A percentile compares a stretch with the other conserved stretches of the same genome.
Conservation (phyloP, 805 yeast genomes). For the Jamesozyma gamospora region DNA sequence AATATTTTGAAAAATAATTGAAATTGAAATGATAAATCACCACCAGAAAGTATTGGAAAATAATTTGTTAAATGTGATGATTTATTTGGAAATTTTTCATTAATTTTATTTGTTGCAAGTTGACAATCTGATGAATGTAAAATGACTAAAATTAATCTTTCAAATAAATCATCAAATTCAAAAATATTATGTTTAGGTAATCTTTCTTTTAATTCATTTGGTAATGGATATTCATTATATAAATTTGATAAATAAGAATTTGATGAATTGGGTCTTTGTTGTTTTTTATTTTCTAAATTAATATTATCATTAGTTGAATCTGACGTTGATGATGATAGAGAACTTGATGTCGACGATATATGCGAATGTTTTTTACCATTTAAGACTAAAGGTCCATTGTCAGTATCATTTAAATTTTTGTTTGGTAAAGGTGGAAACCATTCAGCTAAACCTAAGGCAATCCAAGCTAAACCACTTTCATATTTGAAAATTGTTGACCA, state of each 20-base stretch:
- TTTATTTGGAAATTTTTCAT: slow-evolving; percentile 6
- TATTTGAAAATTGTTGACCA: slow-evolving; percentile 75
- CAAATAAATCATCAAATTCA: slow-evolving; percentile 61
- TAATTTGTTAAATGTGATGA: slow-evolving; percentile 12
- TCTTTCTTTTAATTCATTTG: slow-evolving; percentile 12
- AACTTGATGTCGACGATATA: not conserved
- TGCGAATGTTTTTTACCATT: slow-evolving; percentile 19
- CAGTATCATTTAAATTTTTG: slow-evolving; percentile 9
- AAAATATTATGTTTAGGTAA: slow-evolving; percentile 27
- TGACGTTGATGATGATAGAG: not conserved
- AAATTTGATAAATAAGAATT: slow-evolving; percentile 10
- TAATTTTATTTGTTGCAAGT: slow-evolving; percentile 12
- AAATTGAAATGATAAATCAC: slow-evolving; percentile 25
- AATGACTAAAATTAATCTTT: slow-evolving; percentile 63
- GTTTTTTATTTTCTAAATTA: not conserved
- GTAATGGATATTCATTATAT: slow-evolving; percentile 26
- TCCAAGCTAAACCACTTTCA: slow-evolving; percentile 78
- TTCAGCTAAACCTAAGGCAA: slow-evolving; percentile 78
- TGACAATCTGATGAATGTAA: slow-evolving; percentile 57
- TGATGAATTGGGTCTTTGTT: not conserved
- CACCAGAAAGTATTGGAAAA: slow-evolving; percentile 29
- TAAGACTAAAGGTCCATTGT: slow-evolving; percentile 17
- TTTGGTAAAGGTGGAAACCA: slow-evolving; percentile 68
- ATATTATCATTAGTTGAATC: not conserved
- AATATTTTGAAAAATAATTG: slow-evolving; percentile 45